A percentile compares a stretch with the other conserved stretches of the same genome.
Evolutionary conservation across 331 rosid genomes (phyloP).

Genomic region (Arachis monticola): DNA sequence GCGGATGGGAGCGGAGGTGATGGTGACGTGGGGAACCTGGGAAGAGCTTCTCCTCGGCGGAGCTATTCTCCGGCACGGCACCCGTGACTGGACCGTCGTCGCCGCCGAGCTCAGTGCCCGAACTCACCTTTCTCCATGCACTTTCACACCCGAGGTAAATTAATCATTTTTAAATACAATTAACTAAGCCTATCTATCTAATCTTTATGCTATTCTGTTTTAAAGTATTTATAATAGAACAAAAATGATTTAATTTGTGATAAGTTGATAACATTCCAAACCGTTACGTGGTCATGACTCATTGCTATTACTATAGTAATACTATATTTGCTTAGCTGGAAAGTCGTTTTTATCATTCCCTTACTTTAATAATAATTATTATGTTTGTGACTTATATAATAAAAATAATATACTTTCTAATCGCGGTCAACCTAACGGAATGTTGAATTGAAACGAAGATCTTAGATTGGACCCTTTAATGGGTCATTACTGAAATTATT

Average conservation of each 20-base stretch:
- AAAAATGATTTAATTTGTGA: not conserved
- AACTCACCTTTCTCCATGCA: constrained; percentile 43
- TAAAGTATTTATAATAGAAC: not conserved
- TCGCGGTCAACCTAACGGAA: not conserved
- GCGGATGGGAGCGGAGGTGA: constrained; percentile 42
- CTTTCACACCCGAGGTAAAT: constrained; percentile 67
- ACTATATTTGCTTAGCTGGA: not conserved
- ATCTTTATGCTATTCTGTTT: too few species aligned
- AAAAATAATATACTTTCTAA: not conserved
- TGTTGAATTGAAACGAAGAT: not conserved
- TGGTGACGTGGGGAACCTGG: constrained; percentile 68
- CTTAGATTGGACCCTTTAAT: not conserved
- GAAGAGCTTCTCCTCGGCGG: constrained; percentile 76
- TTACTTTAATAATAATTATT: not conserved
- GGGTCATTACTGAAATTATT: not conserved
- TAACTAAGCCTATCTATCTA: not conserved
- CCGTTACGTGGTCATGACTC: constrained; percentile 12
- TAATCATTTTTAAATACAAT: not conserved
- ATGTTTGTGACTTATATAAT: not conserved
- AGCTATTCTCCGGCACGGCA: constrained; percentile 66
- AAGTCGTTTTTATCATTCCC: not conserved
- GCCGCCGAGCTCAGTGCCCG: constrained; percentile 67
- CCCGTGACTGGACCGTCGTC: constrained; percentile 61
- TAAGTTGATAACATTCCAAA: not conserved
- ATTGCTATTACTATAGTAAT: not conserved